Percentiles rank a stretch among this genome's conserved stretches.
phyloP scores from a whole-genome alignment of 768 basidiomycete genomes.

The Termitomyces heimii region DNA sequence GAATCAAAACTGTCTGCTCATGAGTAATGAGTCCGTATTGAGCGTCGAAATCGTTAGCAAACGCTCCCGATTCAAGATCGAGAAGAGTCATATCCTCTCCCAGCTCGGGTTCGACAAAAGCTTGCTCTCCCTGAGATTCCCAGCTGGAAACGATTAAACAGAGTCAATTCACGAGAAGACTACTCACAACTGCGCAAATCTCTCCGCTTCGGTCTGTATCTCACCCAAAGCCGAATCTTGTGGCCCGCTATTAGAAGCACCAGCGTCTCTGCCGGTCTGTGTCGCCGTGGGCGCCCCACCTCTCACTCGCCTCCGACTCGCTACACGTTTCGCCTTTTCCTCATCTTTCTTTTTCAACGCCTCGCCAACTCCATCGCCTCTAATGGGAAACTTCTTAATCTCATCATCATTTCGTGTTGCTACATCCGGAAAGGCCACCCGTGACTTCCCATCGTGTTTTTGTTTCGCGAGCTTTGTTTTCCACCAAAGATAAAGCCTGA shows the following conservation, averaged over 20 bases:
- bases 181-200: conserved; percentile 56
- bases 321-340: conserved; percentile 49
- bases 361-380: conserved; percentile 48
- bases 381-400: conserved; percentile 20
- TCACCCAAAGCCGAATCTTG: conserved; percentile 24
- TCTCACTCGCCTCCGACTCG: conserved; percentile 66
- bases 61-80: conserved; percentile 30
- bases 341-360: conserved; percentile 76
- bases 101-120: conserved; percentile 15
- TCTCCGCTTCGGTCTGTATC: conserved; percentile 41
- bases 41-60: conserved; percentile 60
- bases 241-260: conserved; percentile 10
- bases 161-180: background rate
- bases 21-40: conserved; percentile 76
- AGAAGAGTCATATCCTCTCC: conserved; percentile 22
- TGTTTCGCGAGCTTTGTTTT: conserved; percentile 48
- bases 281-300: conserved; percentile 54
- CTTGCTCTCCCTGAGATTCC: conserved; percentile 24
- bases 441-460: conserved; percentile 27
- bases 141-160: conserved; percentile 20
- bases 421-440: conserved; percentile 19
- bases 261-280: conserved; percentile 8
- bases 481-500: conserved; percentile 76
- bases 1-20: conserved; percentile 77
- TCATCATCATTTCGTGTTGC: conserved; percentile 15